phyloP scores from a whole-genome alignment of 2,329 filamentous ascomycete genomes.

The Elsinoe batatas region DNA sequence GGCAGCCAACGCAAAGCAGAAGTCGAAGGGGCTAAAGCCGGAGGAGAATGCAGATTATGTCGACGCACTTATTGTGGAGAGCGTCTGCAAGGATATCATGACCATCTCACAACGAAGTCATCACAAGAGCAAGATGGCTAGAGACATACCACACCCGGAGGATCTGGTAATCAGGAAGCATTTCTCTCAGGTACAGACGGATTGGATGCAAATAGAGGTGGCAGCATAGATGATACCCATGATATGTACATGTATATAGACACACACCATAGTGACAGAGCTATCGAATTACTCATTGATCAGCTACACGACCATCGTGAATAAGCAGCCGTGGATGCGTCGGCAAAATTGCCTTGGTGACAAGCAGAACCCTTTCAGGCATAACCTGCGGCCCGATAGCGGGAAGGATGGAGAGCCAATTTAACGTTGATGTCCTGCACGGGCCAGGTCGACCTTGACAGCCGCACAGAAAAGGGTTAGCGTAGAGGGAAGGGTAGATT shows the following conservation, averaged over 20 bases:
- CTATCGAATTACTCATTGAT: not conserved
- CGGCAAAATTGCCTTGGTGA: not conserved
- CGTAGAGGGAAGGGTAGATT: not conserved
- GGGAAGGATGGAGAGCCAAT: not conserved
- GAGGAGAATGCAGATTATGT: not conserved
- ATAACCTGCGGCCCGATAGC: not conserved
- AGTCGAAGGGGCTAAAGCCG: not conserved
- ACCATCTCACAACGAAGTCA: not conserved
- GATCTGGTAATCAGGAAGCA: not conserved
- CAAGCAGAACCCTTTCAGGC: not conserved
- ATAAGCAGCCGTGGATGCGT: not conserved
- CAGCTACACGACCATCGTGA: not conserved
- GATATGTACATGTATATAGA: constrained; percentile 1
- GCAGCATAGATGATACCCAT: constrained; percentile 2
- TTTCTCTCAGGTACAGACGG: not conserved
- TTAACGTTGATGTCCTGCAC: not conserved
- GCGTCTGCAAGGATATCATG: constrained; percentile 5
- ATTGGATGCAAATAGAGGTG: not conserved
- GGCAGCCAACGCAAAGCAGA: not conserved
- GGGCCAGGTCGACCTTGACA: not conserved
- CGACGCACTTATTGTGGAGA: constrained; percentile 9
- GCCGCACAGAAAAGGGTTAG: constrained; percentile 1
- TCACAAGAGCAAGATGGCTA: not conserved
- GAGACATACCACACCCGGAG: not conserved
- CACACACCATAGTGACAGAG: not conserved